A percentile compares a stretch with the other conserved stretches of the same genome.
Conservation (phyloP, 2,329 filamentous ascomycete species). For the Scytalidium sp. region DNA sequence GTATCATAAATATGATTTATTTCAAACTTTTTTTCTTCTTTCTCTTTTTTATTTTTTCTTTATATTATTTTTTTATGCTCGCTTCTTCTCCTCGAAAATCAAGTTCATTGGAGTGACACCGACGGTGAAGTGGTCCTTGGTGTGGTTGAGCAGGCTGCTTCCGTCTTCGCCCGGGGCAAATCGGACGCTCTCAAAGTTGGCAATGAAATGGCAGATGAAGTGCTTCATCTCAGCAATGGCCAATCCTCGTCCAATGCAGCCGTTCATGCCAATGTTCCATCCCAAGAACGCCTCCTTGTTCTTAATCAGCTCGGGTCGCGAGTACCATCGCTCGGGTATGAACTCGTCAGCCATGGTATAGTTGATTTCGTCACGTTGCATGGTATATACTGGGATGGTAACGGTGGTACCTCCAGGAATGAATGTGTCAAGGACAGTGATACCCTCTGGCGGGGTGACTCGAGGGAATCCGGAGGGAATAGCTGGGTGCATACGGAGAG, state of each 20-base stretch:
- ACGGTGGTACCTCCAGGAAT: constrained; percentile 1
- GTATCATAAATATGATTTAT: no score
- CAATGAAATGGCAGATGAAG: constrained; percentile 11
- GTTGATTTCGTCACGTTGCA: not conserved
- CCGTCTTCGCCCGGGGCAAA: constrained; percentile 18
- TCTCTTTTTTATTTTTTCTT: no score
- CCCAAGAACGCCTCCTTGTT: constrained; percentile 23
- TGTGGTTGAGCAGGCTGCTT: constrained; percentile 7
- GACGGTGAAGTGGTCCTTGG: constrained; percentile 16
- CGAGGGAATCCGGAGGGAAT: constrained; percentile 31
- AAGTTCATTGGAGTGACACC: constrained; percentile 11
- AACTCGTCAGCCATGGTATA: constrained; percentile 12
- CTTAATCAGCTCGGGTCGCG: constrained; percentile 13
- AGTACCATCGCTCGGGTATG: constrained; percentile 20
- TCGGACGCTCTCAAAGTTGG: constrained; percentile 14
- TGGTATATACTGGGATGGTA: constrained; percentile 1
- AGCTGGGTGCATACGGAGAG: constrained; percentile 32
- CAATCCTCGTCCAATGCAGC: constrained; percentile 17
- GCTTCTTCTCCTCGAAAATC: constrained; percentile 6
- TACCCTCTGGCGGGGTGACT: constrained; percentile 31
- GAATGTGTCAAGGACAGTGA: not conserved
- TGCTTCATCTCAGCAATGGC: constrained; percentile 17
- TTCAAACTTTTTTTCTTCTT: no score
- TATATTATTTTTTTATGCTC: no score
- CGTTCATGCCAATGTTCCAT: constrained; percentile 21